A percentile compares a stretch with the other conserved stretches of the same genome.
Conservation (phyloP, 2,329 filamentous ascomycete genomes). For the Drechslerella dactyloides region DNA sequence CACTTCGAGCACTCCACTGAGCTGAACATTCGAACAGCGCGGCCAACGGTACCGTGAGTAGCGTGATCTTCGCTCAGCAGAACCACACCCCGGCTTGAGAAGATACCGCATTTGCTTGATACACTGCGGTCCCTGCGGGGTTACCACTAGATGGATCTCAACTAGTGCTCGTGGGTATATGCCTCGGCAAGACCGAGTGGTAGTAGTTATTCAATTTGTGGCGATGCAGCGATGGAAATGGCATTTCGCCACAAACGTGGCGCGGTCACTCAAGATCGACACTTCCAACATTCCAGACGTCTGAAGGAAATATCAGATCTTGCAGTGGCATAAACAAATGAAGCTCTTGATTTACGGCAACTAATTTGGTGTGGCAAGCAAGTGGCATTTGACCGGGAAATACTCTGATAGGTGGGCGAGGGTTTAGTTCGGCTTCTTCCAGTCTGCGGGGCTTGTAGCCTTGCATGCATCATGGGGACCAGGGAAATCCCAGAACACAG, state of each 20-base stretch:
- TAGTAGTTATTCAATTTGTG: not conserved
- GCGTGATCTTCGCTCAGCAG: not conserved
- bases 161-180: not conserved
- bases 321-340: not conserved
- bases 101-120: not conserved
- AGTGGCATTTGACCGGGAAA: no score
- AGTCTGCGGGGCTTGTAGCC: no score
- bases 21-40: not conserved
- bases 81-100: not conserved
- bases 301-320: not conserved
- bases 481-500: no score
- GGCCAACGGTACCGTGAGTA: not conserved
- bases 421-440: no score
- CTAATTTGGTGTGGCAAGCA: not conserved
- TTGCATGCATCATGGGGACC: no score
- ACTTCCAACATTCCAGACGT: not conserved
- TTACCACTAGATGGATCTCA: no score
- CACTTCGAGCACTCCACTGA: not conserved
- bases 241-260: not conserved
- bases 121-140: not conserved
- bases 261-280: not conserved
- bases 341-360: not conserved
- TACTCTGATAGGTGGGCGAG: no score
- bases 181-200: not conserved
- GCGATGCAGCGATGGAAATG: not conserved